phyloP scores from a whole-genome alignment of 1,284 basidiomycete genomes.

The Ustilago nuda region DNA sequence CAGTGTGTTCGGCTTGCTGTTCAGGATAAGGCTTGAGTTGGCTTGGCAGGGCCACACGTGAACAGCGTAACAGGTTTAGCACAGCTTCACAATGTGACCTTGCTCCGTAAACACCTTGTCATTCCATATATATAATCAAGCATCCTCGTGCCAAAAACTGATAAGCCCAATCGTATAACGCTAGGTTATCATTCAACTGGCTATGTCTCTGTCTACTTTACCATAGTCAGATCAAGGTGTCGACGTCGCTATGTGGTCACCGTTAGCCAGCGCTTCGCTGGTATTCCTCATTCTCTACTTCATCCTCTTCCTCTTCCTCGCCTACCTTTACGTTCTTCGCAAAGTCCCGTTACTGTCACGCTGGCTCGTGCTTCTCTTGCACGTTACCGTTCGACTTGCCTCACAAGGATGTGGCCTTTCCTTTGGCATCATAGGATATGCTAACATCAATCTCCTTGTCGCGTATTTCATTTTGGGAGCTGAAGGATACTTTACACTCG shows the following conservation, averaged over 20 bases:
- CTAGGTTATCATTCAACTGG: neutral
- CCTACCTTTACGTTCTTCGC: conserved; percentile 1
- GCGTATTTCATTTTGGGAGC: conserved; percentile 54
- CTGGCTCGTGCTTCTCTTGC: conserved; percentile 44
- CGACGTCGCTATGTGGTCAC: conserved; percentile 19
- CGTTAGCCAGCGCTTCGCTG: conserved; percentile 31
- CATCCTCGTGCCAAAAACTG: neutral
- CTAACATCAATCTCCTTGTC: conserved; percentile 32
- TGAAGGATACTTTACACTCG: conserved; percentile 56
- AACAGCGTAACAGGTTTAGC: neutral
- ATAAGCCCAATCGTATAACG: neutral
- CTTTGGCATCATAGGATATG: conserved; percentile 40
- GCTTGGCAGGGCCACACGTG: neutral
- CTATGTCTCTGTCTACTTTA: neutral
- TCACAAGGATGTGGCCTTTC: conserved; percentile 43
- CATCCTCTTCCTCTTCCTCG: conserved; percentile 12
- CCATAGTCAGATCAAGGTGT: neutral
- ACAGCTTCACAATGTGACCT: neutral
- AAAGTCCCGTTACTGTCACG: conserved; percentile 21
- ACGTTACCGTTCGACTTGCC: conserved; percentile 46
- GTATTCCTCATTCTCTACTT: conserved; percentile 42
- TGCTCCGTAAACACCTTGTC: neutral
- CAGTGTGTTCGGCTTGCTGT: neutral
- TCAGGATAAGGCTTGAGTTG: neutral
- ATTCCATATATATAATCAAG: neutral